A percentile compares a stretch with the other conserved stretches of the same genome.
Evolutionary conservation across 306 rosid genomes (phyloP).

Genomic region (Quercus rubra): DNA sequence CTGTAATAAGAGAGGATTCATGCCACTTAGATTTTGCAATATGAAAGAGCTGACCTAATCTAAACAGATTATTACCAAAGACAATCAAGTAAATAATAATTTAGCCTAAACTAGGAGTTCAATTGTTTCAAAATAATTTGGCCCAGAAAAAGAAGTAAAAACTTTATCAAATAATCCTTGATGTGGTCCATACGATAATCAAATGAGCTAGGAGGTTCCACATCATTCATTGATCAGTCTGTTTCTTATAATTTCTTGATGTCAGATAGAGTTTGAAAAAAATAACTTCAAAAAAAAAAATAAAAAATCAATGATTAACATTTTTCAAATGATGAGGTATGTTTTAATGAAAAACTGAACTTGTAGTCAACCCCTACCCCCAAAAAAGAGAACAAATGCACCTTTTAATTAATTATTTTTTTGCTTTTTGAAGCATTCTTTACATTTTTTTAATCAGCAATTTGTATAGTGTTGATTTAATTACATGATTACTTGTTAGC

Average conservation of each 20-base stretch:
- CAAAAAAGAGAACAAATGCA: no score
- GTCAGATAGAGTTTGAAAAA: not conserved
- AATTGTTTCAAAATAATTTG: not conserved
- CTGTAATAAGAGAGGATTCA: not conserved
- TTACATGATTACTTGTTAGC: not conserved
- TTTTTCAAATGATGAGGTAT: no score
- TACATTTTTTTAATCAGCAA: not conserved
- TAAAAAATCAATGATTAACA: no score
- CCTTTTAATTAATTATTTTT: no score
- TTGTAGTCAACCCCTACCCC: no score
- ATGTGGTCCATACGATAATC: not conserved
- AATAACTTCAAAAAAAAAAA: no score
- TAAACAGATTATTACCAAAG: not conserved
- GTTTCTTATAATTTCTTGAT: not conserved
- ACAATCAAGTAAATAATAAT: not conserved
- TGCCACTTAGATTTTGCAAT: not conserved
- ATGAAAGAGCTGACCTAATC: not conserved
- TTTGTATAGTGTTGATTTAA: not conserved
- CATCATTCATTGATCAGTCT: not conserved
- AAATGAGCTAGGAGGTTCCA: not conserved
- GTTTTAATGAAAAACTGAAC: no score
- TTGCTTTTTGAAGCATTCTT: no score
- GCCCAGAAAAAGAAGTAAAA: not conserved
- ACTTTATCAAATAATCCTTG: not conserved
- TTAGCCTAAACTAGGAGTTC: not conserved